Conservation (phyloP, 2,329 filamentous ascomycete genomes). For the Cordyceps pruinosa region DNA sequence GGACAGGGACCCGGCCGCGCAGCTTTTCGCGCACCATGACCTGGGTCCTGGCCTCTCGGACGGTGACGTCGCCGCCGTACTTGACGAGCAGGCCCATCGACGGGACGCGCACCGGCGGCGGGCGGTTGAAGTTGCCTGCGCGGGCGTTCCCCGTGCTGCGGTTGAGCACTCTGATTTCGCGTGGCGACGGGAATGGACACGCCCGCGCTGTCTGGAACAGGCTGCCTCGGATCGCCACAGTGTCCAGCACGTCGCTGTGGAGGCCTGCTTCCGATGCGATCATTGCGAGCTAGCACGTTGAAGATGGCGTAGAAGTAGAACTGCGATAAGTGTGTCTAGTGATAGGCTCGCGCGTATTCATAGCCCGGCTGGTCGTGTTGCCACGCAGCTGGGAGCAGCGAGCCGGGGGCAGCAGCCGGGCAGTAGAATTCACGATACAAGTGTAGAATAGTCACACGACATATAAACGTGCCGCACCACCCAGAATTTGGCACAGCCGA, state of each 20-base stretch:
- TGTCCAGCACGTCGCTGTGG: background rate
- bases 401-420: too few relatives aligned
- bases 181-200: constrained; percentile 22
- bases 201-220: constrained; percentile 14
- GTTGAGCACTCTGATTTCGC: constrained; percentile 24
- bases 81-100: constrained; percentile 29
- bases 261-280: background rate
- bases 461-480: too few relatives aligned
- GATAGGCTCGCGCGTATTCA: too few relatives aligned
- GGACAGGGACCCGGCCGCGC: constrained; percentile 18
- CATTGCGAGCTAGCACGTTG: too few relatives aligned
- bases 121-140: constrained; percentile 19
- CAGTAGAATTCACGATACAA: too few relatives aligned
- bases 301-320: too few relatives aligned
- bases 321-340: too few relatives aligned
- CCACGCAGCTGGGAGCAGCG: too few relatives aligned
- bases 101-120: constrained; percentile 25
- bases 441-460: too few relatives aligned
- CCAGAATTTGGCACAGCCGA: too few relatives aligned
- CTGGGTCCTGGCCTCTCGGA: constrained; percentile 25
- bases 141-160: constrained; percentile 14
- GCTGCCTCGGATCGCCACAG: constrained; percentile 12
- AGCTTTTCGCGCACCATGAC: constrained; percentile 21
- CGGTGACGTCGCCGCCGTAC: constrained; percentile 26
- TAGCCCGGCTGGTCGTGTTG: too few relatives aligned